Evolutionary conservation across 805 yeast genomes (phyloP).

Genomic region (Starmerella stellata): DNA sequence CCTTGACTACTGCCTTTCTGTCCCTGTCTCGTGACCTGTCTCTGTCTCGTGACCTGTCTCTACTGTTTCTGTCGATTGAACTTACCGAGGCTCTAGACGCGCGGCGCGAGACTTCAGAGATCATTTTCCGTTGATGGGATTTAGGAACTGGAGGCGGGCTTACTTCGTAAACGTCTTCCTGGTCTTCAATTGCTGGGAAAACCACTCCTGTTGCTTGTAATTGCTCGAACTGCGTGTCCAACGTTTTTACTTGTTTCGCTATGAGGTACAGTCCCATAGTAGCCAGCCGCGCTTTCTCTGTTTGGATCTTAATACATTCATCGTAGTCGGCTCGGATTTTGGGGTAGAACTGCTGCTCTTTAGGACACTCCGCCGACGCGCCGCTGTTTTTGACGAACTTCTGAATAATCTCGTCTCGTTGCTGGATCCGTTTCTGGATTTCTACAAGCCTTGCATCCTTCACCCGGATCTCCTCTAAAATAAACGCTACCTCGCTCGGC

Average conservation of each 20-base stretch:
- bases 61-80: no score
- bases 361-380: slow-evolving; percentile 60
- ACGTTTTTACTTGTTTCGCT: slow-evolving; percentile 50
- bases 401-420: slow-evolving; percentile 62
- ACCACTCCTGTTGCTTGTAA: slow-evolving; percentile 61
- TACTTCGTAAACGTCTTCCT: neutral
- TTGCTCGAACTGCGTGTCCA: slow-evolving; percentile 58
- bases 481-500: slow-evolving; percentile 69
- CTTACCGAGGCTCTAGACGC: neutral
- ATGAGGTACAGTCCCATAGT: slow-evolving; percentile 68
- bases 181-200: slow-evolving; percentile 27
- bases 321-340: slow-evolving; percentile 54
- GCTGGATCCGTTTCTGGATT: slow-evolving; percentile 43
- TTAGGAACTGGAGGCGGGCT: neutral
- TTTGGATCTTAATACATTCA: slow-evolving; percentile 43
- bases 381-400: slow-evolving; percentile 72
- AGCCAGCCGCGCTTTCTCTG: slow-evolving; percentile 60
- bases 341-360: slow-evolving; percentile 48
- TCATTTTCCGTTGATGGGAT: neutral
- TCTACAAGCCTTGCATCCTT: slow-evolving; percentile 54
- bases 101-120: neutral
- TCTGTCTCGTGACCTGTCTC: no score
- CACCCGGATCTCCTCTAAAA: slow-evolving; percentile 57
- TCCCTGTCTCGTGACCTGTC: no score
- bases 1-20: no score